Percentiles rank a stretch among this genome's conserved stretches.
These are phyloP conservation scores for Ophiocordyceps robertsii DNA, from an alignment of 2,329 filamentous ascomycete species.

Conservation along the genomic window DNA sequence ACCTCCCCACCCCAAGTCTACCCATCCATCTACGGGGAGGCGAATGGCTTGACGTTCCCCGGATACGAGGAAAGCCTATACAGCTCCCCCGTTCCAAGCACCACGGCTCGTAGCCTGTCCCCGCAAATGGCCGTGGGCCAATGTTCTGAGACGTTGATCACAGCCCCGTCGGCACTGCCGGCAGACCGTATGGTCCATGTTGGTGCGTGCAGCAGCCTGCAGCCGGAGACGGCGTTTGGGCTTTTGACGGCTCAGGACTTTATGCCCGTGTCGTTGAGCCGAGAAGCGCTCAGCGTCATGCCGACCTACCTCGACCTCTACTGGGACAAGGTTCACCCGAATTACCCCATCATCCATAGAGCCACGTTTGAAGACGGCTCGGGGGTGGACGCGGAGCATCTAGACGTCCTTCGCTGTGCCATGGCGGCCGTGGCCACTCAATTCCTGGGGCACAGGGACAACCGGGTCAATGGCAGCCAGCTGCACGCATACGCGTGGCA, in stretches of 20 bases:
- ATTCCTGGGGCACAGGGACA: slow-evolving; percentile 31
- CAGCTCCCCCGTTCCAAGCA: slow-evolving; percentile 20
- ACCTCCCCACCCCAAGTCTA: slow-evolving; percentile 18
- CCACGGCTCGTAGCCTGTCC: slow-evolving; percentile 35
- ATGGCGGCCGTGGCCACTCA: slow-evolving; percentile 46
- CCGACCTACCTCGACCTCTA: slow-evolving; percentile 38
- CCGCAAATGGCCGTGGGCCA: slow-evolving; percentile 32
- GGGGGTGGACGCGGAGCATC: slow-evolving; percentile 16
- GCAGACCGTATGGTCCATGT: slow-evolving; percentile 18
- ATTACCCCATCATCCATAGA: slow-evolving; percentile 37
- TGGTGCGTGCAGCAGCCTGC: slow-evolving; percentile 23
- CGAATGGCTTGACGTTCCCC: slow-evolving; percentile 16
- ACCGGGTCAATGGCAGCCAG: slow-evolving; percentile 34
- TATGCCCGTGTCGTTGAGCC: slow-evolving; percentile 20
- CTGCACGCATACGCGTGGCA: slow-evolving; percentile 38
- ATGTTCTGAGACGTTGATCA: slow-evolving; percentile 35
- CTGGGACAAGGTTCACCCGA: slow-evolving; percentile 35
- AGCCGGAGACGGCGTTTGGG: slow-evolving; percentile 25
- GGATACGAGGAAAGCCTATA: slow-evolving; percentile 25
- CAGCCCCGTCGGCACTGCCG: slow-evolving; percentile 25
- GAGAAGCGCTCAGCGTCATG: slow-evolving; percentile 26
- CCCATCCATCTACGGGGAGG: slow-evolving; percentile 17
- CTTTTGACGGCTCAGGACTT: slow-evolving; percentile 15
- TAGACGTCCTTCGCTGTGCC: slow-evolving; percentile 33
- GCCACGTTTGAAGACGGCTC: slow-evolving; percentile 25